Base-by-base conservation (phyloP, 371 early-diverging fungal genomes). In the Lichtheimia hyalospora region DNA sequence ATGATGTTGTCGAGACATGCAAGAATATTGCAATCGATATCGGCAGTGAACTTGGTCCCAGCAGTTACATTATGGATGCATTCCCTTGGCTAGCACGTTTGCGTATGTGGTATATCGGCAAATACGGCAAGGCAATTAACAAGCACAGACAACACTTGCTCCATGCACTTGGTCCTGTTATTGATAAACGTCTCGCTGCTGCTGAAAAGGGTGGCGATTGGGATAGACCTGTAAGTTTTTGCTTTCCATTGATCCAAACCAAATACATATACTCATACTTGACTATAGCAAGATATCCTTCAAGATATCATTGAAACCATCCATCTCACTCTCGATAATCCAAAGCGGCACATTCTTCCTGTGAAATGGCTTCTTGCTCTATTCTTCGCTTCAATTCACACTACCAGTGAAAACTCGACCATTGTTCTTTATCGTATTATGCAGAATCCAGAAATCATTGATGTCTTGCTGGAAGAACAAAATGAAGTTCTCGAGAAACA, bases 401-500 rank as follows among this genome's bases (percentile, higher is more conserved):
- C 74, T 0, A 77, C 77, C 12, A 59, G 69, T 7, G 72, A 73
- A 25, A 65, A 73, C 3, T 52, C 68, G 14, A 65, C 69, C 20
- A 67, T 68, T 21, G 52, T 77, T 7, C 41, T 77, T 7, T 83
- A 81, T 40, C 77, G 67, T 15, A 41, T 85, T 3, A 54, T 73
- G 16, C 56, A 72, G 6, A 63, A 73, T 48, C 79, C 81, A 0
- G 70, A 82, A 42, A 62, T 72, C n/a, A 57, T 71, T 1, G 58
- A 77, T 7, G 71, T 73, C 5, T 56, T 85, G 2, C 53, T 59
- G n/a, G 46, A 79, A 21, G 85, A 85, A 43, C 81, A 79, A 52
- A 41, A 67, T 12, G 62, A 70, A 7, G 70, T 75, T 0, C 23
- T 81, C 13, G 51, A 48, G 3, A 20, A 27, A 13, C 24, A 62